Evolutionary conservation across 2,329 filamentous ascomycete species (phyloP).

Genomic region (Botryotinia calthae): DNA sequence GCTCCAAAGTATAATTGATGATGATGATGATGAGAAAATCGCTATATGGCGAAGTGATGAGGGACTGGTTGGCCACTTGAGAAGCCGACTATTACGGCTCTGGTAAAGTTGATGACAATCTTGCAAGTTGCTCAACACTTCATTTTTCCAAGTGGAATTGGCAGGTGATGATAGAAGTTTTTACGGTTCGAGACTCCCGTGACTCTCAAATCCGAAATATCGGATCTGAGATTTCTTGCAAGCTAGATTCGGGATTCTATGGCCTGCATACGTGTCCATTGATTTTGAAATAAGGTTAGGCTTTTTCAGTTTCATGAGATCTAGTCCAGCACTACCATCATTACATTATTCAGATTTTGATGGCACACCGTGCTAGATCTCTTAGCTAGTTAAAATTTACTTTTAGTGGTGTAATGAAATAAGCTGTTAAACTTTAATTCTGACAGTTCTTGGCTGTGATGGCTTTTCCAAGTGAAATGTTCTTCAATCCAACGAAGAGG

Average conservation of each 20-base stretch:
- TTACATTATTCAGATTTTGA: not conserved
- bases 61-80: no score
- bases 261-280: not conserved
- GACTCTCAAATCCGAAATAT: not conserved
- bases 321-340: not conserved
- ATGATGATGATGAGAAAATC: no score
- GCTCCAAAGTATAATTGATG: no score
- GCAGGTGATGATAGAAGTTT: not conserved
- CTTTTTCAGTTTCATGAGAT: not conserved
- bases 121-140: not conserved
- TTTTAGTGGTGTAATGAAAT: not conserved
- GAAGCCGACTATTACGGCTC: no score
- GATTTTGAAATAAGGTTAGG: not conserved
- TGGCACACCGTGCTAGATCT: not conserved
- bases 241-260: not conserved
- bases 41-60: no score
- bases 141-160: not conserved
- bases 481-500: not conserved
- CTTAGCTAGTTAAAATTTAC: not conserved
- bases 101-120: not conserved
- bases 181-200: not conserved
- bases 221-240: not conserved
- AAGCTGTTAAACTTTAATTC: not conserved
- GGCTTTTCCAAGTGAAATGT: not conserved
- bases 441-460: not conserved